Evolutionary conservation across 1,284 basidiomycete genomes (phyloP), one percentile per base, ranked within the genome.

Genomic region (Trichosporon inkin): DNA sequence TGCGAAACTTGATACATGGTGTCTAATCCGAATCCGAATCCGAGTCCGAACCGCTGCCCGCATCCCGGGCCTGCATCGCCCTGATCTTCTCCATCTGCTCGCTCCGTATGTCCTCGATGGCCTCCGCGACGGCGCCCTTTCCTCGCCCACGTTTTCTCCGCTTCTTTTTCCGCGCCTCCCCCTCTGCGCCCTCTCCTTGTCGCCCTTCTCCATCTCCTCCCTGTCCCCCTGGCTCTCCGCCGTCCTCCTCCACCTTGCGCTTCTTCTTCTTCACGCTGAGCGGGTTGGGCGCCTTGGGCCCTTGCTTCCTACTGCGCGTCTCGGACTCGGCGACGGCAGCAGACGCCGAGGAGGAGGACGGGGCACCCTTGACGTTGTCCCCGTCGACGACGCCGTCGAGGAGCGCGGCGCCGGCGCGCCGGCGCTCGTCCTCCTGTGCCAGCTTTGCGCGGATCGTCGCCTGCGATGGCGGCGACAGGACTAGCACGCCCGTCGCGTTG

Each of bases 261-360:
- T 83, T 88, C 80, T 92, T 92, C 82, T 92, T 97, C 81, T 90
- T 93, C 38, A 94, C 80, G 62, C 91, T 93, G 4, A 99, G 82
- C 14, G 95, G 92, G 79, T 99, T 99, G 0, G 94, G 92, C 0
- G 83, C 90, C 73, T 92, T 94, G 0, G 88, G 86, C 6, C 44
- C 44, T 1, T 85, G 86, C 66, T 82, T 84, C 74, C 85, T 88
- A 73, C 84, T 87, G 41, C 76, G 79, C 17, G 58, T 40, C 76
- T 79, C 80, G 0, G 78, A 64, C 5, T 68, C 66, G 14, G 79
- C 68, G 59, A 86, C 84, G 16, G 82, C 11, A 6, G 24, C 14
- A 8, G 28, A 32, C 14, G 44, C 24, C 16, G 24, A 28, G 6
- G 22, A 20, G 2, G 40, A 28, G 6, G 22, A 20, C 6, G 40